Evolutionary conservation across 2,329 filamentous ascomycete genomes (phyloP), one percentile per base, ranked within the genome.

Genomic region (Exophiala viscosa): DNA sequence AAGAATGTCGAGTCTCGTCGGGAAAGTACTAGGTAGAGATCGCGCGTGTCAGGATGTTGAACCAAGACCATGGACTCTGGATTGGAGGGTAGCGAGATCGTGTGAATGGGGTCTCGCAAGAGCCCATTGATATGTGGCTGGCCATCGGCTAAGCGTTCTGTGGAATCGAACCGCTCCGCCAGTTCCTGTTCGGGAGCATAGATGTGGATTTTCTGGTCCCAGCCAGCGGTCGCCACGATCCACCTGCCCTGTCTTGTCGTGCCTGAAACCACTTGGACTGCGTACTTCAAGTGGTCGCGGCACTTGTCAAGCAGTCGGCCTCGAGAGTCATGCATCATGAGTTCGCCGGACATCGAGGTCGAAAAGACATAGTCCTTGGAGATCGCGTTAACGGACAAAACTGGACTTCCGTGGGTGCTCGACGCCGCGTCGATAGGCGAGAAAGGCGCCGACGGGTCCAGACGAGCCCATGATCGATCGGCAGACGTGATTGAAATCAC

Each of bases 221-320:
- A 85, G 17, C 80, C 81, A 3, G 81, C 82, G 10, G 78, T 84
- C 4, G 80, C 81, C 39, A 62, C 52, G 34, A 64, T 53, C 51
- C 54, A 57, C 23, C 38, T 50, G 8, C 45, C 48, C 8, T 57
- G 41, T 17, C 34, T 38, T 3, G 67, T 55, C 13, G 52, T 52
- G 11, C 48, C 50, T 15, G 61, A 61, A 10, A 62, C 61, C 3
- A 67, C 60, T n/a, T 79, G 78, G 48, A 84, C 78, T 6, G 77
- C 71, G 64, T 83, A 85, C 61, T 84, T 85, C 17, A 67, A 64
- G 60, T 85, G 81, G 57, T 84, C 81, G 50, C 73, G 76, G 41
- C 81, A 71, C 52, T 70, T 70, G 23, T 76, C 74, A 13, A 60
- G 15, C 34, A 61, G 28, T 17, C 51, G 48, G 18, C 54, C 48